Evolutionary conservation across 495 filamentous ascomycete genomes (phyloP).

Genomic region (Penicillium bialowiezense): DNA sequence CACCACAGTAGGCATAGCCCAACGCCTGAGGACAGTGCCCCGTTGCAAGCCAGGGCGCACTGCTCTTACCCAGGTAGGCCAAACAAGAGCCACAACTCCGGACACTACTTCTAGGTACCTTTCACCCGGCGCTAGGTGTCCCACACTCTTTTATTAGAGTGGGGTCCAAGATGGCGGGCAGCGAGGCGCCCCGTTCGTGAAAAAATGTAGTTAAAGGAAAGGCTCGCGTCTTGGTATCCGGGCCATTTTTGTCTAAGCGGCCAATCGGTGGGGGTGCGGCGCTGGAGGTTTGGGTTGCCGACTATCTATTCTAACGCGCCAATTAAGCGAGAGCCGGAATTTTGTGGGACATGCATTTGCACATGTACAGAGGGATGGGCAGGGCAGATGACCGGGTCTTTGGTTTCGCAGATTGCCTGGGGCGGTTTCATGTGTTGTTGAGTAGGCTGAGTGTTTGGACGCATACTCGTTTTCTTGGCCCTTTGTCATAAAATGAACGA

Average conservation of each 20-base stretch:
- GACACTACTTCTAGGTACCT: neutral
- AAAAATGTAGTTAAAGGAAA: slow-evolving; percentile 22
- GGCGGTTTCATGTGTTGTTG: too few species aligned
- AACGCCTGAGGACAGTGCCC: neutral
- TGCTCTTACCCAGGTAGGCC: neutral
- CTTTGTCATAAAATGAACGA: too few species aligned
- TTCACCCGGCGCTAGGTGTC: neutral
- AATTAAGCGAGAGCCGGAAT: slow-evolving; percentile 2
- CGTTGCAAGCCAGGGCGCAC: neutral
- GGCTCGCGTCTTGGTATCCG: slow-evolving; percentile 23
- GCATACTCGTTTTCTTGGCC: too few species aligned
- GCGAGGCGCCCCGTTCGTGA: slow-evolving; percentile 10
- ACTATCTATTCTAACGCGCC: slow-evolving; percentile 4
- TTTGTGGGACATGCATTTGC: neutral
- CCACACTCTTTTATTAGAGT: neutral
- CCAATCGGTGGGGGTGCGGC: slow-evolving; percentile 7
- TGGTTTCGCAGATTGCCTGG: neutral
- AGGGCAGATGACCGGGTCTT: too few species aligned
- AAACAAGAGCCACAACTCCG: neutral
- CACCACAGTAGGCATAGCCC: slow-evolving; percentile 3
- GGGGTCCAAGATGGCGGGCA: neutral
- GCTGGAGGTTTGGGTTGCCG: slow-evolving; percentile 4
- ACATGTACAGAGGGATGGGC: too few species aligned
- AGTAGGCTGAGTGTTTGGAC: too few species aligned
- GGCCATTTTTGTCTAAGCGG: neutral